Percentiles rank a stretch among this genome's conserved stretches.
These are phyloP conservation scores for Ophiostoma quercus DNA, from an alignment of 2,329 filamentous ascomycete genomes.

Conservation along the genomic window DNA sequence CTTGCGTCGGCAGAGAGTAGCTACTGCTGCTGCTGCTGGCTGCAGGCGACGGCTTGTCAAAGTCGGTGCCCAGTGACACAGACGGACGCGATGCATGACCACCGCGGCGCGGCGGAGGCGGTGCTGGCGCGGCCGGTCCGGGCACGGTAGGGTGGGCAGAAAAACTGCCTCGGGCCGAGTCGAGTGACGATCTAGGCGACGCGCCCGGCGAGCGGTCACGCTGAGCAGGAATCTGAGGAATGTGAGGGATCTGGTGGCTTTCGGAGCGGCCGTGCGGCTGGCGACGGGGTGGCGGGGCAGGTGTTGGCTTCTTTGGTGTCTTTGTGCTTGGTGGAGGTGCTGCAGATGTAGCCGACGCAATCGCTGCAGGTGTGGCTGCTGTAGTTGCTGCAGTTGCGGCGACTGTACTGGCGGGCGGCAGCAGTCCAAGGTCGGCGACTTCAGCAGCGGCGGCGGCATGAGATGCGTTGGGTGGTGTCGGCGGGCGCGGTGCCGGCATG, in stretches of 20 bases:
- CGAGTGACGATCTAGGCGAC: conserved; percentile 45
- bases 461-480: conserved; percentile 38
- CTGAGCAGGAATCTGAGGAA: neutral
- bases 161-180: conserved; percentile 39
- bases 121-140: conserved; percentile 39
- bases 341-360: neutral
- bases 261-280: conserved; percentile 29
- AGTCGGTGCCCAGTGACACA: conserved; percentile 15
- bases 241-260: neutral
- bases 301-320: conserved; percentile 30
- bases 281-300: conserved; percentile 49
- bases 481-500: conserved; percentile 34
- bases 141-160: neutral
- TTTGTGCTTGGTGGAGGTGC: neutral
- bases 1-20: neutral
- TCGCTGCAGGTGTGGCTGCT: neutral
- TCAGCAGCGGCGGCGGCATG: conserved; percentile 31
- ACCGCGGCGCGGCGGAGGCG: conserved; percentile 52
- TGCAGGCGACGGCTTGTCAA: neutral
- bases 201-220: conserved; percentile 28
- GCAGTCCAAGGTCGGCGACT: conserved; percentile 12
- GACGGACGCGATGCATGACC: conserved; percentile 36
- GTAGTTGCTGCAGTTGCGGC: neutral
- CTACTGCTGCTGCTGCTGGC: conserved; percentile 27
- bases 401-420: conserved; percentile 12